Evolutionary conservation across 2,329 filamentous ascomycete genomes (phyloP).

Genomic region (Aspergillus uvarum): DNA sequence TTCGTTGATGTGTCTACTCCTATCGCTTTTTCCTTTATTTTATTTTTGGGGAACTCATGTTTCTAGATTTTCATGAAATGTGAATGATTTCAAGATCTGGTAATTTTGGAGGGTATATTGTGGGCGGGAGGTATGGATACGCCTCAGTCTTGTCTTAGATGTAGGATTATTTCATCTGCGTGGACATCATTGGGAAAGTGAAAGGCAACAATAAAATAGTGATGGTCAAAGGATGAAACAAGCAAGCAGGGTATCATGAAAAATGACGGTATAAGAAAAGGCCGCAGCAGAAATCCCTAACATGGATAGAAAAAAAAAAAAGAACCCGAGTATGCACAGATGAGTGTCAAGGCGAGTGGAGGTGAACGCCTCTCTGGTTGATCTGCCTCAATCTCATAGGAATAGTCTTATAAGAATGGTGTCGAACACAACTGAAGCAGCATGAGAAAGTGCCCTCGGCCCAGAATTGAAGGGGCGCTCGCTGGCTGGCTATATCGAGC

Average conservation of each 20-base stretch:
- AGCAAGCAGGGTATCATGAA: background rate
- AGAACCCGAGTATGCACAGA: background rate
- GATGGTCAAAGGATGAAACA: background rate
- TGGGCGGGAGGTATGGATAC: no score
- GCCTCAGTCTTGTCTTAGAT: background rate
- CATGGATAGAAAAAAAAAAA: background rate
- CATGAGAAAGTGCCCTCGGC: no score
- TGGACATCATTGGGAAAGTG: background rate
- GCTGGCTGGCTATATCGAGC: no score
- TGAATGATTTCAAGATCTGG: constrained; percentile 17
- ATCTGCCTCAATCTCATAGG: no score
- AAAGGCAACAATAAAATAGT: background rate
- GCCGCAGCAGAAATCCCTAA: background rate
- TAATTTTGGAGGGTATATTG: no score
- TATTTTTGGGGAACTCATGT: constrained; percentile 22
- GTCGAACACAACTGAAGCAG: no score
- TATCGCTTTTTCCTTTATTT: constrained; percentile 9
- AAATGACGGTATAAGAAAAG: background rate
- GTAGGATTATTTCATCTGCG: background rate
- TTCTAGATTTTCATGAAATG: constrained; percentile 31
- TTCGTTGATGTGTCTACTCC: constrained; percentile 21
- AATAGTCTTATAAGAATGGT: no score
- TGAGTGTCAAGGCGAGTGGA: no score
- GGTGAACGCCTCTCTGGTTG: no score
- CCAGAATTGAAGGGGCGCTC: no score